Evolutionary conservation across 768 basidiomycete species (phyloP).

Genomic region (Gymnopilus junonius): DNA sequence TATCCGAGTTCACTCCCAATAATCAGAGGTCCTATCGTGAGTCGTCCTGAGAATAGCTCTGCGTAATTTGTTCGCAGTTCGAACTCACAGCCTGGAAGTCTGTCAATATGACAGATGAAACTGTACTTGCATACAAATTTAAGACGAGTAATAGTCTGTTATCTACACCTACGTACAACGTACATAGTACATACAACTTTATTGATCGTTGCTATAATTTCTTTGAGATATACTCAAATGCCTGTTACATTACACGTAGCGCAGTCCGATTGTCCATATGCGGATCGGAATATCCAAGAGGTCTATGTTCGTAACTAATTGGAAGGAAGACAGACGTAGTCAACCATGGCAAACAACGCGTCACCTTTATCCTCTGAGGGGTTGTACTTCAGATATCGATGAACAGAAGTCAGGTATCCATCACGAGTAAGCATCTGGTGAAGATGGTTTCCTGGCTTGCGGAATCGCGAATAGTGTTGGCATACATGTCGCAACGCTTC

Average conservation of each 20-base stretch:
- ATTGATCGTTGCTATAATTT: background rate
- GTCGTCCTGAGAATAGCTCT: too few species aligned
- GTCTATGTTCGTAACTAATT: background rate
- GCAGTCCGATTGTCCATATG: background rate
- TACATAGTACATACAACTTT: background rate
- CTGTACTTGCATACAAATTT: too few species aligned
- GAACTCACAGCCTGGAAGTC: too few species aligned
- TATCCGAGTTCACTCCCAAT: too few species aligned
- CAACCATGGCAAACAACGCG: constrained; percentile 7
- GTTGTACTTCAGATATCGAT: background rate
- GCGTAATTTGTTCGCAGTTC: too few species aligned
- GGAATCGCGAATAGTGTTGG: constrained; percentile 8
- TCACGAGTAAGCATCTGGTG: constrained; percentile 5
- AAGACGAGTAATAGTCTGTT: too few species aligned
- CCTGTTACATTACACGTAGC: background rate
- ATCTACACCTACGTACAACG: too few species aligned
- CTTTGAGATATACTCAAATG: background rate
- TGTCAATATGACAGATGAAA: too few species aligned
- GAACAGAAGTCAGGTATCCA: constrained; percentile 8
- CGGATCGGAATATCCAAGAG: background rate
- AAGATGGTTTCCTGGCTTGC: constrained; percentile 13
- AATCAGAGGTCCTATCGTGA: too few species aligned
- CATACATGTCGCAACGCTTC: constrained; percentile 12
- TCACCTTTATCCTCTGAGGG: constrained; percentile 2
- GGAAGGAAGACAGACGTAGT: constrained; percentile 7